Evolutionary conservation across 306 rosid species (phyloP), one percentile per base, ranked within the genome.

Genomic region (Cucumis hystrix): DNA sequence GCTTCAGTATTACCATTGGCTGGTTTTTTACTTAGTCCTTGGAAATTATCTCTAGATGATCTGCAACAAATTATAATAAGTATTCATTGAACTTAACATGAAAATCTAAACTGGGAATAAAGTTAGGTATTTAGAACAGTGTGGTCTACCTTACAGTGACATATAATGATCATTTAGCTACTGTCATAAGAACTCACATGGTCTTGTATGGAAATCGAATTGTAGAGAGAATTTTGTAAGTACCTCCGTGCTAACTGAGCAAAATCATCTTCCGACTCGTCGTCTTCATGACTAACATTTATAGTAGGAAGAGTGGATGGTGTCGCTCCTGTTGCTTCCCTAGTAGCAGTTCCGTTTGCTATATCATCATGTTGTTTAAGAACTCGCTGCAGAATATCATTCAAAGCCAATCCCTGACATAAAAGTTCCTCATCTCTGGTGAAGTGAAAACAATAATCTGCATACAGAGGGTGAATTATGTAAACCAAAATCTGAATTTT

Each of bases 161-260:
- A 45, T 28, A 45, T 40, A 70, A 69, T 25, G 9, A 21, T 25
- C 58, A 71, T 30, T 25, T 8, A 71, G 54, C 61, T 71, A 41
- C 61, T 51, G 51, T 25, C 60, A 71, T 52, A 30, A 71, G 14
- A 6, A 73, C 77, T 49, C 15, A 16, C 16, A 10, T 6, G 33
- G 28, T 52, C 30, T 17, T 9, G 1, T 51, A 51, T 52, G 63
- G 47, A 52, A 8, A 52, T 28, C 15, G 15, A 68, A n/a, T 28
- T 15, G 25, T 21, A 54, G 17, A 68, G 72, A 55, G 54, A 75
- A 20, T 56, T 75, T 56, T 6, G 40, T 13, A 57, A 39, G 41
- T 83, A 95, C 99, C 98, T 88, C 76, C 79, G 93, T 77, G 99
- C 96, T 73, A 96, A 85, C 78, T 91, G 98, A 79, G 88, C 71